Evolutionary conservation across 2,329 filamentous ascomycete genomes (phyloP), one percentile per base, ranked within the genome.

Genomic region (Phoma sp.): DNA sequence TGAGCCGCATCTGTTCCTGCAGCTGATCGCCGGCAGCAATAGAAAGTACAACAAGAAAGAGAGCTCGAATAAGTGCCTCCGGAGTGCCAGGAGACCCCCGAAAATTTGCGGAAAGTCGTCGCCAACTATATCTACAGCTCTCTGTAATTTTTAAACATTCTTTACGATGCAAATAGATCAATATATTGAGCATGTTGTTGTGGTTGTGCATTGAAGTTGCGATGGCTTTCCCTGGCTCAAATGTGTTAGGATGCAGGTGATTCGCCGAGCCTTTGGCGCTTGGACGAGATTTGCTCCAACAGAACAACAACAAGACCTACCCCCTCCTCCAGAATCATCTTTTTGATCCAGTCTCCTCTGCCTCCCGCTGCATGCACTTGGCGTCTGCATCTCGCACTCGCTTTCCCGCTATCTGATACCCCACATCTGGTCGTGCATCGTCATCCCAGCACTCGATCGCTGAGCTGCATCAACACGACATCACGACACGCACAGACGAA

Each of bases 1-100:
- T 65, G 59, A 72, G 69, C 68, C 69, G 66, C 69, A 71, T 64
- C 45, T 65, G 68, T 70, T 65, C 68, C 69, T 72, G 67, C 71
- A 68, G 61, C 42, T 59, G 69, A 72, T 71, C 62, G 60, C 56
- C 61, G 56, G 63, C 68, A 67, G 64, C 59, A 59, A 64, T 59
- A 53, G 59, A 47, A 57, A 46, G 60, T 49, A 55, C 58, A 40
- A 57, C 29, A 33, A 42, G 50, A 48, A 53, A 53, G 55, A 60
- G 51, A 43, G 47, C 21, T 58, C 28, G 43, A 62, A 65, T 39
- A 53, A 45, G 50, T 34, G 15, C 42, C 37, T 30, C 30, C 43
- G 36, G 45, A 51, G 50, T 47, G 45, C 42, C 43, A 42, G 42
- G 46, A 71, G 66, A 70, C 59, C 62, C 65, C 65, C 67, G 64